These are phyloP conservation scores for Prunus mume DNA, from an alignment of 306 rosid species.

Conservation along the genomic window DNA sequence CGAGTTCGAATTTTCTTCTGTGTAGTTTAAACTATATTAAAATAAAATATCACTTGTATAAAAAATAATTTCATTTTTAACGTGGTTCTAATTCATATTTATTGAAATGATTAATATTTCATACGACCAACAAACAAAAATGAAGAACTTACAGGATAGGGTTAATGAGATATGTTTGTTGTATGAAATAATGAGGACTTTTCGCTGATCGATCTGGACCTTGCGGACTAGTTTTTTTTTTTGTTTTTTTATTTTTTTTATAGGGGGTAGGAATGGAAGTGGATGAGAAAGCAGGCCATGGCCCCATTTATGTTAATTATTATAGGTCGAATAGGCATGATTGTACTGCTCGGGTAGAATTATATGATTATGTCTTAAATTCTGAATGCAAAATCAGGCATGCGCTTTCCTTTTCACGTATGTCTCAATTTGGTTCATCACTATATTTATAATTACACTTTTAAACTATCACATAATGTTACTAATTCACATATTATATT, in stretches of 20 bases:
- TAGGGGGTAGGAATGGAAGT: conserved; percentile 26
- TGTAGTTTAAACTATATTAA: too few relatives aligned
- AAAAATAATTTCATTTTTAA: not conserved
- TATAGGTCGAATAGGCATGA: conserved; percentile 12
- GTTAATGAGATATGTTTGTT: not conserved
- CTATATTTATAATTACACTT: too few relatives aligned
- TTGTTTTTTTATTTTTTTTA: accelerated
- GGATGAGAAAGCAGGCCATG: conserved; percentile 8
- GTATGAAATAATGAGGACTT: not conserved
- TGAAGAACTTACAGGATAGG: not conserved
- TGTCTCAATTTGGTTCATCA: too few relatives aligned
- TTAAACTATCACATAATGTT: too few relatives aligned
- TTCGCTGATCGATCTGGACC: not conserved
- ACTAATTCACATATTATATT: too few relatives aligned
- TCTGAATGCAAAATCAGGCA: not conserved
- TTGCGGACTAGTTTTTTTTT: not conserved
- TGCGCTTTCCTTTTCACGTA: not conserved
- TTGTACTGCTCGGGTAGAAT: too few relatives aligned
- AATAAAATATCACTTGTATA: too few relatives aligned
- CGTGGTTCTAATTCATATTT: not conserved
- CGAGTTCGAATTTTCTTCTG: accelerated
- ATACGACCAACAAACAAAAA: not conserved
- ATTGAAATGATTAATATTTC: not conserved
- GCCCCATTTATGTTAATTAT: conserved; percentile 21
- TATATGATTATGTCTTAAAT: conserved; percentile 4